Conservation (phyloP, 2,329 filamentous ascomycete genomes). For the Colletotrichum agaves region DNA sequence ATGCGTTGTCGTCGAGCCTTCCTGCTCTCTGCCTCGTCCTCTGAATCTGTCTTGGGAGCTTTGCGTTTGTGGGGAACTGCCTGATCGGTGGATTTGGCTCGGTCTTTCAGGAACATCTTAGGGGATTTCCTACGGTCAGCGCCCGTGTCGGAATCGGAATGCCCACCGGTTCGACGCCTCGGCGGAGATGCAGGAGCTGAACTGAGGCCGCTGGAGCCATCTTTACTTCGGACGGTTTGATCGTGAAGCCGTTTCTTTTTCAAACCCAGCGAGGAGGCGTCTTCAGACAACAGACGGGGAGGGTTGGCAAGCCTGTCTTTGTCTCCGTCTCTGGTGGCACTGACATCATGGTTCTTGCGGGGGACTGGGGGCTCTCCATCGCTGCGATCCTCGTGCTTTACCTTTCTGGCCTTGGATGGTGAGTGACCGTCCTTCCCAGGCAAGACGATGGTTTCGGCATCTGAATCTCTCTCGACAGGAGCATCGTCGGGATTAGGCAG, state of each 20-base stretch:
- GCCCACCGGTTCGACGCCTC: slow-evolving; percentile 49
- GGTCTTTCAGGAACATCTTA: slow-evolving; percentile 60
- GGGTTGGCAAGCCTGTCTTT: slow-evolving; percentile 47
- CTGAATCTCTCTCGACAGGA: slow-evolving; percentile 70
- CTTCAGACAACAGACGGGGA: slow-evolving; percentile 43
- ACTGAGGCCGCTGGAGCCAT: slow-evolving; percentile 66
- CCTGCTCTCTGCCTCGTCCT: slow-evolving; percentile 65
- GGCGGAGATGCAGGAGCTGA: slow-evolving; percentile 68
- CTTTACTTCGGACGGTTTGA: slow-evolving; percentile 56
- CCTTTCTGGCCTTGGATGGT: slow-evolving; percentile 71
- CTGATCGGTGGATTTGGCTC: slow-evolving; percentile 59
- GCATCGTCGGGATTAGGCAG: slow-evolving; percentile 51
- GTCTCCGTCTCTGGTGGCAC: slow-evolving; percentile 49
- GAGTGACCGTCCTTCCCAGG: slow-evolving; percentile 73
- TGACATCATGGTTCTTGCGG: slow-evolving; percentile 48
- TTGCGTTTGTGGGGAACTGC: slow-evolving; percentile 64
- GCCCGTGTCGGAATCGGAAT: slow-evolving; percentile 68
- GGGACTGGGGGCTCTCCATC: slow-evolving; percentile 61
- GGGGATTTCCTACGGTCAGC: slow-evolving; percentile 54
- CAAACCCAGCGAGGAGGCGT: slow-evolving; percentile 39
- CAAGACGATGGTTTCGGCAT: slow-evolving; percentile 78
- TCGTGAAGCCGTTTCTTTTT: slow-evolving; percentile 63
- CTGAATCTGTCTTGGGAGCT: slow-evolving; percentile 63
- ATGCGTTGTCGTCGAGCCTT: slow-evolving; percentile 65
- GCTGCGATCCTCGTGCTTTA: slow-evolving; percentile 72